Evolutionary conservation across 164 flowering plant species (phyloP).

Genomic region (Akebia trifoliata): DNA sequence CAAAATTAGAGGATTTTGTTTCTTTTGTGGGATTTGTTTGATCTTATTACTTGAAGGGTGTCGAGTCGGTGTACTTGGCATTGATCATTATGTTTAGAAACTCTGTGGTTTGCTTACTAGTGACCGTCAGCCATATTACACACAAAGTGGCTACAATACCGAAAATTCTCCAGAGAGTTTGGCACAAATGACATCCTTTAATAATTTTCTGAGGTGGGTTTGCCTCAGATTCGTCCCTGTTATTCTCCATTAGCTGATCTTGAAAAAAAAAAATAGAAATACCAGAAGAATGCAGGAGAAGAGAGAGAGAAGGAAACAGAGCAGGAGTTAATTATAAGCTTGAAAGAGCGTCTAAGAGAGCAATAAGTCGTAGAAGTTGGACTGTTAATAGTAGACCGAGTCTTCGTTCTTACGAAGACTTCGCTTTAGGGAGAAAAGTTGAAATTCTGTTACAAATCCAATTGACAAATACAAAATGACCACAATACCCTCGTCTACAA

Average conservation of each 20-base stretch:
- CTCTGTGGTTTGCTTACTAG: conserved; percentile 25
- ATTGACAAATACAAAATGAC: too few species aligned
- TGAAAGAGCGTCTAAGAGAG: too few species aligned
- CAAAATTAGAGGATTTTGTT: background rate
- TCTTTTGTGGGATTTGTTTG: too few species aligned
- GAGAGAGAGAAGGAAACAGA: background rate
- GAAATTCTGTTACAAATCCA: too few species aligned
- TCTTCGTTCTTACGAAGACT: too few species aligned
- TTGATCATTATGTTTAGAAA: conserved; percentile 20
- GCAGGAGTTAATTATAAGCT: too few species aligned
- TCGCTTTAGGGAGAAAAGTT: too few species aligned
- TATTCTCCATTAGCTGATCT: conserved; percentile 15
- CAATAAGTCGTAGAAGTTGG: too few species aligned
- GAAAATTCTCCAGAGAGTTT: conserved; percentile 31
- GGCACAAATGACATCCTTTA: conserved; percentile 18
- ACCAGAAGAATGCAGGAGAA: background rate
- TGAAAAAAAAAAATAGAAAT: background rate
- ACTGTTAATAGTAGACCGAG: too few species aligned
- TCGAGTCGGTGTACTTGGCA: conserved; percentile 37
- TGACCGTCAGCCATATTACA: conserved; percentile 25
- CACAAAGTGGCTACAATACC: conserved; percentile 32
- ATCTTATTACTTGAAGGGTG: conserved; percentile 48
- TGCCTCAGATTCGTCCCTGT: conserved; percentile 2
- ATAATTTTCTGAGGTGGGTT: conserved; percentile 8
- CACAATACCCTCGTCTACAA: too few species aligned